Conservation (phyloP, 768 basidiomycete genomes). For the Hygrophoropsis aurantiaca region DNA sequence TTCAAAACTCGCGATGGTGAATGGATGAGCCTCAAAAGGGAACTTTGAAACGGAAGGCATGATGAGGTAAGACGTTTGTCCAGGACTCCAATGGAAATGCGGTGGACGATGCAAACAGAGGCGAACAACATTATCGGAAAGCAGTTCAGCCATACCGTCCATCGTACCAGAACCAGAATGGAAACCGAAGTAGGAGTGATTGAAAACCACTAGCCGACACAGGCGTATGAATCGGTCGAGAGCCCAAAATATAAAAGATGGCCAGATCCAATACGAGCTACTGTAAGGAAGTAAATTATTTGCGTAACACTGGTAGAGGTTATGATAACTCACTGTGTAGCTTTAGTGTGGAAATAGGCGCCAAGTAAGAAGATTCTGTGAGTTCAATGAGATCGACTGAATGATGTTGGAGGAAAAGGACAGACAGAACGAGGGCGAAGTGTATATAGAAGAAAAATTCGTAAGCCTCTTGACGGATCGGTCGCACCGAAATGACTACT, state of each 20-base stretch:
- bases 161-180: constrained; percentile 22
- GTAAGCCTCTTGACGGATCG: constrained; percentile 44
- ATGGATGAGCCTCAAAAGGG: constrained; percentile 59
- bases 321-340: constrained; percentile 10
- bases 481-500: constrained; percentile 46
- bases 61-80: constrained; percentile 53
- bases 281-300: constrained; percentile 8
- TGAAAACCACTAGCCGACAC: constrained; percentile 43
- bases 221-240: constrained; percentile 52
- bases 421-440: constrained; percentile 42
- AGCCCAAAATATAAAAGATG: constrained; percentile 29
- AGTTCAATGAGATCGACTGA: constrained; percentile 6
- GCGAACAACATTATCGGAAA: constrained; percentile 48
- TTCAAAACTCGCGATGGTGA: constrained; percentile 55
- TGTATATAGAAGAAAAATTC: constrained; percentile 55
- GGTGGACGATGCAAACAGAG: constrained; percentile 44
- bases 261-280: constrained; percentile 28
- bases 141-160: constrained; percentile 40
- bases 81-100: constrained; percentile 51
- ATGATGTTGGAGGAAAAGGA: neutral
- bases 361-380: constrained; percentile 36
- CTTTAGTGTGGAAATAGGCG: constrained; percentile 40
- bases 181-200: constrained; percentile 39
- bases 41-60: constrained; percentile 45
- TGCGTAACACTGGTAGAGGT: neutral